Conservation (phyloP, 768 basidiomycete genomes). For the Amanita fuliginea region DNA sequence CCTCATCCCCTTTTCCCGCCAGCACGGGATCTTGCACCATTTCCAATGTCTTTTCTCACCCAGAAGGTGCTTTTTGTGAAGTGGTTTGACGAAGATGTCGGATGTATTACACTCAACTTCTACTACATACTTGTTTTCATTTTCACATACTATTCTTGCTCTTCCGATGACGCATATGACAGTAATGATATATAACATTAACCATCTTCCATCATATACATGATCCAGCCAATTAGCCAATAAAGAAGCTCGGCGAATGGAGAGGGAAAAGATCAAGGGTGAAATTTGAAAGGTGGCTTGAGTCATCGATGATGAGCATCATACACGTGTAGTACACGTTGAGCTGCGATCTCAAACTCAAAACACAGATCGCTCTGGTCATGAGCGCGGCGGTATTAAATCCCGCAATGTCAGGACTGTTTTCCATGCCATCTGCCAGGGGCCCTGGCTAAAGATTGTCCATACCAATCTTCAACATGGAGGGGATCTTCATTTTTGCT, state of each 20-base stretch:
- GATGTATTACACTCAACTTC: not conserved
- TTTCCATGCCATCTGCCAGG: not conserved
- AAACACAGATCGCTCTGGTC: not conserved
- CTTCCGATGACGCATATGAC: not conserved
- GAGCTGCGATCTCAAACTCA: constrained; percentile 3
- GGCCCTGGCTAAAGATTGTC: not conserved
- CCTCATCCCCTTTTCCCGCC: not conserved
- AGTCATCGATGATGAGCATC: constrained; percentile 15
- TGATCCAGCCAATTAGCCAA: not conserved
- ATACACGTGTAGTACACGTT: constrained; percentile 19
- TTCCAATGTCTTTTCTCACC: not conserved
- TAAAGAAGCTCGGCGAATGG: not conserved
- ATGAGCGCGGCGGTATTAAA: not conserved
- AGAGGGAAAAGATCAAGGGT: constrained; percentile 1
- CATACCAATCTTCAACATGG: not conserved
- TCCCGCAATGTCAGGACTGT: not conserved
- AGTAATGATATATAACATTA: constrained; percentile 1
- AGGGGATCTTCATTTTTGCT: not conserved
- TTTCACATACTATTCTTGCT: constrained; percentile 1
- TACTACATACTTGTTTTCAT: not conserved
- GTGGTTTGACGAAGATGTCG: constrained; percentile 1
- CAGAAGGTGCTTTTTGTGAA: not conserved
- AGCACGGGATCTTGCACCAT: constrained; percentile 1
- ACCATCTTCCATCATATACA: not conserved
- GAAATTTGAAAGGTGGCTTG: constrained; percentile 4